A percentile compares a stretch with the other conserved stretches of the same genome.
phyloP scores from a whole-genome alignment of 768 basidiomycete genomes.

The Trametes cinnabarina region DNA sequence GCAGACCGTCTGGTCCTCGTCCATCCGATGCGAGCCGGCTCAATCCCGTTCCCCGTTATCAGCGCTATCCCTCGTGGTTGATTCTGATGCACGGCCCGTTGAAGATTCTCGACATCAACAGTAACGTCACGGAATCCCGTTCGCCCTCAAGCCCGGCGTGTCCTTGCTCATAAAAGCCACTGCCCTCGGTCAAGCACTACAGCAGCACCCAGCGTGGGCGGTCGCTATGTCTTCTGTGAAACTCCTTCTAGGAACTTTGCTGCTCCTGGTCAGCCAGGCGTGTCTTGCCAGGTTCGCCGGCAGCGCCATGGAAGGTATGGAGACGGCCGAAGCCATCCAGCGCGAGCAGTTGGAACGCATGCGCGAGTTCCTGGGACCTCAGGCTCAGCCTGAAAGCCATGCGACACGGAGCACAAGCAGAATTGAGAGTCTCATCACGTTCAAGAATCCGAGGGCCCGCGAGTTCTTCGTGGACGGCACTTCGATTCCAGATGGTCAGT shows the following conservation, averaged over 20 bases:
- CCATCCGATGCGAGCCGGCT: neutral
- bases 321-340: conserved; percentile 27
- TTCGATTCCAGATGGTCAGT: conserved; percentile 31
- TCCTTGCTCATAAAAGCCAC: neutral
- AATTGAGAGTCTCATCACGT: conserved; percentile 22
- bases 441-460: conserved; percentile 23
- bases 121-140: neutral
- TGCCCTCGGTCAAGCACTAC: too few relatives aligned
- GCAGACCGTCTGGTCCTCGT: neutral
- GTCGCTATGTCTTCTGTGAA: neutral
- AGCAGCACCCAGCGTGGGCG: too few relatives aligned
- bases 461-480: conserved; percentile 38
- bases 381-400: neutral
- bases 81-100: neutral
- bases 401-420: conserved; percentile 4
- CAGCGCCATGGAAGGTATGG: conserved; percentile 28
- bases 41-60: conserved; percentile 9
- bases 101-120: neutral
- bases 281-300: conserved; percentile 18
- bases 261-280: conserved; percentile 4
- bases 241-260: neutral
- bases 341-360: conserved; percentile 27
- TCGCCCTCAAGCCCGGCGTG: neutral
- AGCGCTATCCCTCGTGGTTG: conserved; percentile 3
- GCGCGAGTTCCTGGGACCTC: conserved; percentile 27